A percentile compares a stretch with the other conserved stretches of the same genome.
Conservation (phyloP, 768 basidiomycete genomes). For the Mycena alexandri region DNA sequence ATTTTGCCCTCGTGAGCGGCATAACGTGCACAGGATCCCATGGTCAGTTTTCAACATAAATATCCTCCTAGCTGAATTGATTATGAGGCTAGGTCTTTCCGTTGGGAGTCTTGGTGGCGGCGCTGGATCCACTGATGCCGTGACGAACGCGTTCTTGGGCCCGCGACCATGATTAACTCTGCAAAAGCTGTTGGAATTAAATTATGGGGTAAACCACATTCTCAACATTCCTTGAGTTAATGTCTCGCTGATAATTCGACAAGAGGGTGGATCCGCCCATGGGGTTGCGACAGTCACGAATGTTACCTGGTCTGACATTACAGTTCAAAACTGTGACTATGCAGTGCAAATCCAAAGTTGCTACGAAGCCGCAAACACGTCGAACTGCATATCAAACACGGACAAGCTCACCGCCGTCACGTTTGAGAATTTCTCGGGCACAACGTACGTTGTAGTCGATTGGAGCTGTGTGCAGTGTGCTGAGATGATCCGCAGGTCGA, state of each 20-base stretch:
- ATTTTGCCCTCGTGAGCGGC: slow-evolving; percentile 44
- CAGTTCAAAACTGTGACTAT: slow-evolving; percentile 48
- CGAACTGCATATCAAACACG: slow-evolving; percentile 41
- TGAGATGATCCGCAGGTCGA: slow-evolving; percentile 34
- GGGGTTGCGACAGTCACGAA: slow-evolving; percentile 48
- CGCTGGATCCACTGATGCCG: slow-evolving; percentile 35
- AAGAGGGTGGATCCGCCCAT: slow-evolving; percentile 45
- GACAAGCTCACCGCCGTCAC: slow-evolving; percentile 43
- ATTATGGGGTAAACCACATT: slow-evolving; percentile 28
- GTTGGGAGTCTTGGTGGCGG: slow-evolving; percentile 44
- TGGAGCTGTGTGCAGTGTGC: neutral
- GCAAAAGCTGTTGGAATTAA: slow-evolving; percentile 51
- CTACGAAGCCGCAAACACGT: slow-evolving; percentile 42
- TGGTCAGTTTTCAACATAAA: slow-evolving; percentile 23
- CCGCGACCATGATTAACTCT: slow-evolving; percentile 48
- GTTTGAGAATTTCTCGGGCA: slow-evolving; percentile 44
- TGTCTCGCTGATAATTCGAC: no score
- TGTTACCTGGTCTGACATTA: slow-evolving; percentile 46
- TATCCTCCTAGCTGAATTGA: no score
- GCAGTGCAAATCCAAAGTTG: slow-evolving; percentile 50
- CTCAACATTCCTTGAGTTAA: no score
- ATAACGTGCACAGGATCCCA: slow-evolving; percentile 50
- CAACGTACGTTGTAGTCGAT: slow-evolving; percentile 40
- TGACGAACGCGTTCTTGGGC: slow-evolving; percentile 44
- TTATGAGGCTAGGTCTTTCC: slow-evolving; percentile 31